These are phyloP conservation scores for Coniochaeta sp. DNA, from an alignment of 2,329 filamentous ascomycete species.

Conservation along the genomic window DNA sequence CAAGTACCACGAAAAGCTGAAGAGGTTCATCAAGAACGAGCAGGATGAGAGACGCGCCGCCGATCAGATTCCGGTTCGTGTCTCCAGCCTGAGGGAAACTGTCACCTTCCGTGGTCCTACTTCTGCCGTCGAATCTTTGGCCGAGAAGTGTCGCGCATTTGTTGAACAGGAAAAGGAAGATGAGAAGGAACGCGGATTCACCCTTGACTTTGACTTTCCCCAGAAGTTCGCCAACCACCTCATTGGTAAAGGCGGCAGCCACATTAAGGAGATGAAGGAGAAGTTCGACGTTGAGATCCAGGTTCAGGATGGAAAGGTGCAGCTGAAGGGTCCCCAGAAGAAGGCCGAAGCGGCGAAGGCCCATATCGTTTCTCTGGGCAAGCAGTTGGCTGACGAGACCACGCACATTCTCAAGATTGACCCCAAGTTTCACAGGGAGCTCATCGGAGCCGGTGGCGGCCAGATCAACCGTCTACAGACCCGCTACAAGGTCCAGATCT, in stretches of 20 bases:
- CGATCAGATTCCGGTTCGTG: slow-evolving; percentile 53
- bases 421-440: slow-evolving; percentile 85
- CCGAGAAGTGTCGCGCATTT: slow-evolving; percentile 68
- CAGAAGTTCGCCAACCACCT: slow-evolving; percentile 89
- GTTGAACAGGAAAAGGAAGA: slow-evolving; percentile 84
- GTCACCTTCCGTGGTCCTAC: slow-evolving; percentile 73
- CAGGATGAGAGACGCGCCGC: slow-evolving; percentile 45
- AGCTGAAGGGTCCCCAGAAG: slow-evolving; percentile 90
- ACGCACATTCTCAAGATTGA: slow-evolving; percentile 85
- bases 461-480: slow-evolving; percentile 90
- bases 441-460: slow-evolving; percentile 81
- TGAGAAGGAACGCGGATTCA: slow-evolving; percentile 88
- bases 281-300: slow-evolving; percentile 71
- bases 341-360: slow-evolving; percentile 84
- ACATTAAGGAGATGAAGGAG: slow-evolving; percentile 59
- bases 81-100: slow-evolving; percentile 50
- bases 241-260: slow-evolving; percentile 61
- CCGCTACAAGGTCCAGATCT: slow-evolving; percentile 88
- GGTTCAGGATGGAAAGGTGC: slow-evolving; percentile 87
- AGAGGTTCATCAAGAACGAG: slow-evolving; percentile 58
- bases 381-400: slow-evolving; percentile 84
- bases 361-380: slow-evolving; percentile 72
- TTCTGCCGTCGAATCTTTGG: slow-evolving; percentile 64
- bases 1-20: slow-evolving; percentile 58
- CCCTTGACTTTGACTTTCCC: slow-evolving; percentile 82